phyloP scores from a whole-genome alignment of 768 basidiomycete species.

The Crepidotus variabilis region DNA sequence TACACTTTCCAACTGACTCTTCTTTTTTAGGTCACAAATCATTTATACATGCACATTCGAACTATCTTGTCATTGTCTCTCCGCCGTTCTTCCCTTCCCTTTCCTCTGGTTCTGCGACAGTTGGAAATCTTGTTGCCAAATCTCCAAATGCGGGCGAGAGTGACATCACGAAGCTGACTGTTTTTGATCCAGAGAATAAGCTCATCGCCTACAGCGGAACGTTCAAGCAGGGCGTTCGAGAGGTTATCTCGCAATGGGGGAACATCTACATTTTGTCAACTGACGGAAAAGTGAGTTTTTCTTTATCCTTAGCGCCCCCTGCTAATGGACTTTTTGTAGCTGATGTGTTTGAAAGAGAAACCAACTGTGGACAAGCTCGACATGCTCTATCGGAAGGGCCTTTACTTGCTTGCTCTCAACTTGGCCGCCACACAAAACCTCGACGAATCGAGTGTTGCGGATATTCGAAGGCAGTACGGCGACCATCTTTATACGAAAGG shows the following conservation, averaged over 20 bases:
- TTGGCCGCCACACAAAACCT: conserved; percentile 79
- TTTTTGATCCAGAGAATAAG: conserved; percentile 92
- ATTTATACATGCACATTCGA: conserved; percentile 70
- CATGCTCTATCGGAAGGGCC: conserved; percentile 74
- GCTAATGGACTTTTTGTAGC: conserved; percentile 29
- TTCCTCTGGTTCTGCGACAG: conserved; percentile 65
- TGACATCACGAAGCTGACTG: conserved; percentile 75
- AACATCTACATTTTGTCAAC: conserved; percentile 75
- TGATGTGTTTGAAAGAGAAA: conserved; percentile 70
- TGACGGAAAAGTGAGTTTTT: conserved; percentile 62
- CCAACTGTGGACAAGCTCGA: conserved; percentile 83
- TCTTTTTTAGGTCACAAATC: conserved; percentile 60
- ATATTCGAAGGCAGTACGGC: conserved; percentile 87
- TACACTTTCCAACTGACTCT: neutral
- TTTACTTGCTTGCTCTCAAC: conserved; percentile 77
- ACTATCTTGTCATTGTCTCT: conserved; percentile 87
- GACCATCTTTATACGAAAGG: conserved; percentile 89
- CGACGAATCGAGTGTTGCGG: conserved; percentile 71
- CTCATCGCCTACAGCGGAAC: conserved; percentile 80
- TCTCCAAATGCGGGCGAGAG: conserved; percentile 38
- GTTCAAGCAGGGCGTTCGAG: conserved; percentile 79
- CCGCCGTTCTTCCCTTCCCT: conserved; percentile 74
- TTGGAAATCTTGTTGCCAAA: conserved; percentile 66
- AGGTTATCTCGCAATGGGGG: conserved; percentile 80
- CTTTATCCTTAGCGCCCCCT: conserved; percentile 1